A percentile compares a stretch with the other conserved stretches of the same genome.
phyloP scores from a whole-genome alignment of 768 basidiomycete species.

The Lactarius deliciosus region DNA sequence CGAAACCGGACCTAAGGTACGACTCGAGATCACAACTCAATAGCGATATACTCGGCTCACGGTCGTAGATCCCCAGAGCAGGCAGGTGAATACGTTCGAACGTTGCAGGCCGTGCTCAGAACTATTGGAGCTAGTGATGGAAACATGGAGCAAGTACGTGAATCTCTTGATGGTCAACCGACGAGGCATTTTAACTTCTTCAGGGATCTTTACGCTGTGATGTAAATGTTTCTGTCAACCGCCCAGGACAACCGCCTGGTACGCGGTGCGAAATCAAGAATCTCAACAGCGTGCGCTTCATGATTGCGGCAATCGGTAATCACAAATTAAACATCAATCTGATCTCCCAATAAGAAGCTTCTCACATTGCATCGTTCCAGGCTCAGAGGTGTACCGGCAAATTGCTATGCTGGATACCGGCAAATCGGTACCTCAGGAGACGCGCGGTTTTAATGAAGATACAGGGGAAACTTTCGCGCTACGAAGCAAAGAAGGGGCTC shows the following conservation, averaged over 20 bases:
- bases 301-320: conserved; percentile 80
- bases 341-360: background rate
- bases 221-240: conserved; percentile 90
- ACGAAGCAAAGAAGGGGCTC: conserved; percentile 89
- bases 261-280: conserved; percentile 98
- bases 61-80: conserved; percentile 72
- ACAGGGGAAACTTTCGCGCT: conserved; percentile 78
- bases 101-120: conserved; percentile 78
- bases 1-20: conserved; percentile 82
- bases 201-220: conserved; percentile 95
- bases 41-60: background rate
- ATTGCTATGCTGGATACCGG: conserved; percentile 51
- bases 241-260: conserved; percentile 57
- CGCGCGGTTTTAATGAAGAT: conserved; percentile 85
- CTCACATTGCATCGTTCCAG: conserved; percentile 41
- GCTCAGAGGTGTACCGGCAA: conserved; percentile 80
- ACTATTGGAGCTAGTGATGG: conserved; percentile 88
- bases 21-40: conserved; percentile 1
- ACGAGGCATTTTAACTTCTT: conserved; percentile 14
- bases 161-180: conserved; percentile 7
- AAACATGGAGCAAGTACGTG: conserved; percentile 91
- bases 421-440: conserved; percentile 69
- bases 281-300: conserved; percentile 85
- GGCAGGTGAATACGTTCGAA: conserved; percentile 81
- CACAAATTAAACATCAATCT: background rate